phyloP scores from a whole-genome alignment of 2,329 filamentous ascomycete genomes.

The Camillea tinctor region DNA sequence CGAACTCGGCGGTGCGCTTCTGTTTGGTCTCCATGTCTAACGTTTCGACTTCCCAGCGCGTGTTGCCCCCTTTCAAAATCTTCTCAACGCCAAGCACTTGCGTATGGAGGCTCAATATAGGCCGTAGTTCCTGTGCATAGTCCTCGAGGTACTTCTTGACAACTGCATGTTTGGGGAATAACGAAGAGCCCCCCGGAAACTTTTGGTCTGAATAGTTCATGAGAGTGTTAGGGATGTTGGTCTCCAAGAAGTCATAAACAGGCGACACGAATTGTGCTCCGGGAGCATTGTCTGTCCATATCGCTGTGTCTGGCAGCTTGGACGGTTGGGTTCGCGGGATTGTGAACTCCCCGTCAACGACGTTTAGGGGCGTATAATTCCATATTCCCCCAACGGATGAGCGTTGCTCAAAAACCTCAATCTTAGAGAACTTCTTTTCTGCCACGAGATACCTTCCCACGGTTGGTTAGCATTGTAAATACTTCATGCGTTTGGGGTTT shows the following conservation, averaged over 20 bases:
- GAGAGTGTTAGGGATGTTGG: conserved; percentile 70
- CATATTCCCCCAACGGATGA: conserved; percentile 66
- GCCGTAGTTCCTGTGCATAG: conserved; percentile 60
- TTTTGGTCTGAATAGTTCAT: conserved; percentile 68
- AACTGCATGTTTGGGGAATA: conserved; percentile 65
- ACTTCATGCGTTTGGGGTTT: neutral
- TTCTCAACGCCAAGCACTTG: conserved; percentile 53
- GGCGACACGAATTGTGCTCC: conserved; percentile 63
- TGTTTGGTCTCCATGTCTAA: conserved; percentile 30
- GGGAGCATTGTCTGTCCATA: conserved; percentile 24
- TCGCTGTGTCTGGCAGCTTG: conserved; percentile 42
- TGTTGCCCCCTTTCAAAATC: conserved; percentile 15
- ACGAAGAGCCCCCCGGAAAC: conserved; percentile 56
- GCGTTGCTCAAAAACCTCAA: conserved; percentile 71
- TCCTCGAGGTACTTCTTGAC: conserved; percentile 65
- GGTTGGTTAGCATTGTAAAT: neutral
- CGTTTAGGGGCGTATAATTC: conserved; percentile 55
- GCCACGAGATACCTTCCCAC: conserved; percentile 64
- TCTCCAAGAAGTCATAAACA: conserved; percentile 69
- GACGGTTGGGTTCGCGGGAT: conserved; percentile 31
- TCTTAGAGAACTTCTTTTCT: conserved; percentile 59
- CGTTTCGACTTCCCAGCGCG: conserved; percentile 49
- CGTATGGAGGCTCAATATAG: conserved; percentile 59
- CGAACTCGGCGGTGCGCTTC: conserved; percentile 41
- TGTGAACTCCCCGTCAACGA: conserved; percentile 18